Base-by-base conservation (phyloP, 768 basidiomycete species). In the Serendipita sp. region DNA sequence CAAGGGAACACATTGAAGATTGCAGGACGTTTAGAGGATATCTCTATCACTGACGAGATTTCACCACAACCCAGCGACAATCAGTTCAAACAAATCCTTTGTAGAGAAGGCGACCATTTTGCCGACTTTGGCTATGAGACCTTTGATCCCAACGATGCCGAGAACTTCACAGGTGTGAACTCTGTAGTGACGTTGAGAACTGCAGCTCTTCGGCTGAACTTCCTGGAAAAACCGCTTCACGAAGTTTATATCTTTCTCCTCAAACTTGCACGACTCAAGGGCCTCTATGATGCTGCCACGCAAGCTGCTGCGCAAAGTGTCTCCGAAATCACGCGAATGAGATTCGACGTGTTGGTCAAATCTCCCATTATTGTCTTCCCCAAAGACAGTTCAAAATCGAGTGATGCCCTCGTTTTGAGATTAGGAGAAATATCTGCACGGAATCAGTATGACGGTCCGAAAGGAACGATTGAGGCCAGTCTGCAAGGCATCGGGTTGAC, bases 81-180 rank as follows among this genome's bases (percentile, higher is more conserved):
- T 44, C 81, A 84, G 58, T 94, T 94, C 76, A 88, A 88, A 71
- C 82, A 90, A 68, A 80, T 98, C 3, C 76, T 98, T 65, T 89
- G 91, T 36, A 97, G 98, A 65, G 91, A 98, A 70, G 96, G 94
- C 56, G 83, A 89, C 70, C 86, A 97, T 70, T 85, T 99, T 45
- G 94, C 92, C 16, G 88, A 95, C 73, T 91, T 99, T 77, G 82
- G 80, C 64, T 99, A 98, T 74, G 87, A 94, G 73, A 98, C 91
- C 0, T 92, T 83, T 74, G 88, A 94, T 72, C 82, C 89, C 1
- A 73, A 76, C 35, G 86, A 82, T 65, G 69, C 82, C 64, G 81
- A 85, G 47, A 76, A 78, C 2, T 86, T 89, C 73, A 76, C 80
- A 13, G 91, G 91, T 35, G 80, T 93, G 73, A 91, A 91, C 71